Evolutionary conservation across 805 yeast species (phyloP).

Genomic region (Candida morakotiae): DNA sequence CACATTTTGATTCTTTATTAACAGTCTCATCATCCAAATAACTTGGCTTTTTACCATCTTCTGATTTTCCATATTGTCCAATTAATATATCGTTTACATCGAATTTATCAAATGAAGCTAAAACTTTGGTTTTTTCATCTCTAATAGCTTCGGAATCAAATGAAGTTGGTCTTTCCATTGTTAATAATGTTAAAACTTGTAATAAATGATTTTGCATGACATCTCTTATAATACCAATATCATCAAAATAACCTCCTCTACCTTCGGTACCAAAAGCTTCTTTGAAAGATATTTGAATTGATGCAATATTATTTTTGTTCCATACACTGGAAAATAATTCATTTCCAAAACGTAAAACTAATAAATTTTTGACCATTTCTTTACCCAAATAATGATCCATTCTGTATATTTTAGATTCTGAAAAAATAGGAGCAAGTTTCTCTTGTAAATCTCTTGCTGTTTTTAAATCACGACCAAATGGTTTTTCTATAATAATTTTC

Average conservation of each 20-base stretch:
- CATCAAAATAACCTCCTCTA: slow-evolving; percentile 96
- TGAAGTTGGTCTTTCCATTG: slow-evolving; percentile 95
- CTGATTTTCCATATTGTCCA: slow-evolving; percentile 85
- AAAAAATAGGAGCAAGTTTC: slow-evolving; percentile 77
- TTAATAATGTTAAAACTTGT: slow-evolving; percentile 84
- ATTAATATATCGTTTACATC: slow-evolving; percentile 62
- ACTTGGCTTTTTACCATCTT: slow-evolving; percentile 85
- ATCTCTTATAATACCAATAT: slow-evolving; percentile 92
- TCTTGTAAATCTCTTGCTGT: slow-evolving; percentile 74
- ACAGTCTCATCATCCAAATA: slow-evolving; percentile 93
- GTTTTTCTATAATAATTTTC: slow-evolving; percentile 91
- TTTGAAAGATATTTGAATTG: slow-evolving; percentile 87
- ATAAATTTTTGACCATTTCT: slow-evolving; percentile 93
- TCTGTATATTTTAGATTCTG: slow-evolving; percentile 88
- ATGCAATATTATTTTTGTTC: slow-evolving; percentile 74
- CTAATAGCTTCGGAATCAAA: slow-evolving; percentile 89
- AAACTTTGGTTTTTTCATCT: slow-evolving; percentile 92
- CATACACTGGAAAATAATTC: slow-evolving; percentile 83
- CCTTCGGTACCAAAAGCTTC: slow-evolving; percentile 99
- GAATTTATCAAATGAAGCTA: slow-evolving; percentile 74
- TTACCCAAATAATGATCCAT: slow-evolving; percentile 97
- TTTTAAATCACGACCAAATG: slow-evolving; percentile 89
- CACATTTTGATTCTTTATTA: slow-evolving; percentile 73
- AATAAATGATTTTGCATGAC: slow-evolving; percentile 97
- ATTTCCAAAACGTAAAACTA: slow-evolving; percentile 88